These are phyloP conservation scores for Cylindrotheca closterium DNA, from an alignment of 108 stramenopile genomes.

Conservation along the genomic window DNA sequence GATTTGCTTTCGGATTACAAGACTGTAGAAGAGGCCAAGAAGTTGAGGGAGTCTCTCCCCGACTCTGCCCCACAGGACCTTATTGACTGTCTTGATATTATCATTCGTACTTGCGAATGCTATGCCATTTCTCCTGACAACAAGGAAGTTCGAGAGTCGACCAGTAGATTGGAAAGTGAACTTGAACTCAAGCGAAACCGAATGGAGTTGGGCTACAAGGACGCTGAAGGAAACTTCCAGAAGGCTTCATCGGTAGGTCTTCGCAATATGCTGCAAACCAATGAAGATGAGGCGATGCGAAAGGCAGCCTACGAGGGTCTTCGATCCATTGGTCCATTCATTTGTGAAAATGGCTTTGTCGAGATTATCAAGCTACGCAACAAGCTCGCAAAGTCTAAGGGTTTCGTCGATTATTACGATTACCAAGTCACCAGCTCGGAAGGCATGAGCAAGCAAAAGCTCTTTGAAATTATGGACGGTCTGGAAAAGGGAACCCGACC, in stretches of 20 bases:
- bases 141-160: constrained; percentile 45
- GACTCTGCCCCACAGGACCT: constrained; percentile 27
- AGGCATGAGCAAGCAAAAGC: constrained; percentile 59
- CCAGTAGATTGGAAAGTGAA: constrained; percentile 52
- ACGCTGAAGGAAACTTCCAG: constrained; percentile 42
- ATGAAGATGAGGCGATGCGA: constrained; percentile 49
- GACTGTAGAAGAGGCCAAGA: constrained; percentile 37
- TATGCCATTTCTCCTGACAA: constrained; percentile 58
- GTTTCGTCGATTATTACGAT: constrained; percentile 69
- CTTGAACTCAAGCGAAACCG: constrained; percentile 56
- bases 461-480: constrained; percentile 71
- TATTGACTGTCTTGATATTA: constrained; percentile 47
- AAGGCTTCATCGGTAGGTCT: constrained; percentile 59
- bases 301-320: constrained; percentile 69
- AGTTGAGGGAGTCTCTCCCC: constrained; percentile 21
- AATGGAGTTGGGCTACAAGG: constrained; percentile 44
- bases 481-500: constrained; percentile 60
- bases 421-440: constrained; percentile 73
- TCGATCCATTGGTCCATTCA: constrained; percentile 59
- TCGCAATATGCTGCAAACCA: constrained; percentile 49
- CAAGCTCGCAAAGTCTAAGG: constrained; percentile 48
- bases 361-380: constrained; percentile 71
- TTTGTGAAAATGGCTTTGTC: constrained; percentile 69
- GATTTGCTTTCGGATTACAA: constrained; percentile 49
- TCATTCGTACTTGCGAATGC: constrained; percentile 53